Percentiles rank a stretch among this genome's conserved stretches.
phyloP scores from a whole-genome alignment of 805 yeast genomes.

The Pichia paraexigua region DNA sequence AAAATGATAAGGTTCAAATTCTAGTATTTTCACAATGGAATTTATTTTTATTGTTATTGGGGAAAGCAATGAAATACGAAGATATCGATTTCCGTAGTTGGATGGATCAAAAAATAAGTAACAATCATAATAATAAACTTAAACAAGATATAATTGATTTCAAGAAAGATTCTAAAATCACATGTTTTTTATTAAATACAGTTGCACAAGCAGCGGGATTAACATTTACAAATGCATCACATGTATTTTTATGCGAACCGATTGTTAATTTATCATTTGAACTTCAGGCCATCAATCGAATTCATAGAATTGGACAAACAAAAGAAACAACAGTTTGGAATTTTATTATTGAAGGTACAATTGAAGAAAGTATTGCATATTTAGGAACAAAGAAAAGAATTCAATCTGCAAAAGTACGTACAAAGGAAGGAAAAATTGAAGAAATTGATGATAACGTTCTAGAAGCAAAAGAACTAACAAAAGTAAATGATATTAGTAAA shows the following conservation, averaged over 20 bases:
- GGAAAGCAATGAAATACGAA: conserved; percentile 55
- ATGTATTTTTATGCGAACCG: conserved; percentile 89
- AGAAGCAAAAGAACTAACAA: conserved; percentile 41
- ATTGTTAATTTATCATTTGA: conserved; percentile 81
- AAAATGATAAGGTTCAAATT: conserved; percentile 63
- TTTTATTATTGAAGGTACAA: conserved; percentile 74
- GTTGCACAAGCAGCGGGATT: conserved; percentile 85
- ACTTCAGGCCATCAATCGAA: conserved; percentile 83
- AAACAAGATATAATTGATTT: conserved; percentile 46
- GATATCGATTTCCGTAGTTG: conserved; percentile 53
- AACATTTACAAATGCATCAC: conserved; percentile 85
- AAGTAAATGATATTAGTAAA: conserved; percentile 26
- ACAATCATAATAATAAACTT: neutral
- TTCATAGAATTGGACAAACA: conserved; percentile 88
- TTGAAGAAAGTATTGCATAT: conserved; percentile 81
- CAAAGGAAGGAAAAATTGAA: conserved; percentile 13
- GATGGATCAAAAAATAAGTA: conserved; percentile 16
- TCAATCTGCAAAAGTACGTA: conserved; percentile 29
- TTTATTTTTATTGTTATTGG: conserved; percentile 58
- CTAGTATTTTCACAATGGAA: conserved; percentile 88
- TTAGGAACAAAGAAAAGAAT: conserved; percentile 56
- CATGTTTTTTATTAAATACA: conserved; percentile 82
- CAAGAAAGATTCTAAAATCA: conserved; percentile 50
- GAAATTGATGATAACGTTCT: conserved; percentile 8
- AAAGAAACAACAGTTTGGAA: conserved; percentile 84